Conservation (phyloP, 352 stramenopile genomes). For the Elongisporangium undulatum region DNA sequence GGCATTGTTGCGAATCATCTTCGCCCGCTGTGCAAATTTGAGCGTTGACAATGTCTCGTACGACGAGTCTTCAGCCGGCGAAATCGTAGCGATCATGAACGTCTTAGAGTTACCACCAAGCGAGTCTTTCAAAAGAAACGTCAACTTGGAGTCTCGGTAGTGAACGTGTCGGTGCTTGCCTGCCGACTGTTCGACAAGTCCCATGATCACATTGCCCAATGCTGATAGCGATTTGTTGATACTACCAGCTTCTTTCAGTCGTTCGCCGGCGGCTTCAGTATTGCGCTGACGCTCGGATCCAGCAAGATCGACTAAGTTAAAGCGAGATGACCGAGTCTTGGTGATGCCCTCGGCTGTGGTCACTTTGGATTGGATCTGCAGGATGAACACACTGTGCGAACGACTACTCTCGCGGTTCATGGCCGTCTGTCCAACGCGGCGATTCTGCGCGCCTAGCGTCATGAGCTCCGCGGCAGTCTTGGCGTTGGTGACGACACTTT, state of each 20-base stretch:
- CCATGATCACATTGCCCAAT: conserved; percentile 94
- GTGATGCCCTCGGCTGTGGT: conserved; percentile 48
- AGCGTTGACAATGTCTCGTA: conserved; percentile 83
- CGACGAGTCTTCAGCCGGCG: conserved; percentile 79
- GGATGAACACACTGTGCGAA: conserved; percentile 83
- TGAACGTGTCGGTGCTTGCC: conserved; percentile 81
- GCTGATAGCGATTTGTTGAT: conserved; percentile 97
- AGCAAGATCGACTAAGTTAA: conserved; percentile 98
- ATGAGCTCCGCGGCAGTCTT: conserved; percentile 73
- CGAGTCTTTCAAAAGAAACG: conserved; percentile 82
- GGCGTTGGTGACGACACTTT: conserved; percentile 64
- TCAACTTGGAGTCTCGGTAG: conserved; percentile 85
- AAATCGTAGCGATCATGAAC: conserved; percentile 83
- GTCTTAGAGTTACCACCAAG: conserved; percentile 85
- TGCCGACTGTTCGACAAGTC: conserved; percentile 72
- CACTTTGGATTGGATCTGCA: conserved; percentile 73
- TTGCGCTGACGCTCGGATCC: conserved; percentile 96
- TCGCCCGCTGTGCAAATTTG: conserved; percentile 82
- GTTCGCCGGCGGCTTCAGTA: conserved; percentile 93
- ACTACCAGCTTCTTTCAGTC: conserved; percentile 94
- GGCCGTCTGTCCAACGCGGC: conserved; percentile 71
- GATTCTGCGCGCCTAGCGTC: conserved; percentile 67
- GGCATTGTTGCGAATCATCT: conserved; percentile 83
- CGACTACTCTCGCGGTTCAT: conserved; percentile 87
- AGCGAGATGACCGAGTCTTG: conserved; percentile 80